Base-by-base conservation (phyloP, 495 filamentous ascomycete genomes). In the Talaromyces thailandensis region DNA sequence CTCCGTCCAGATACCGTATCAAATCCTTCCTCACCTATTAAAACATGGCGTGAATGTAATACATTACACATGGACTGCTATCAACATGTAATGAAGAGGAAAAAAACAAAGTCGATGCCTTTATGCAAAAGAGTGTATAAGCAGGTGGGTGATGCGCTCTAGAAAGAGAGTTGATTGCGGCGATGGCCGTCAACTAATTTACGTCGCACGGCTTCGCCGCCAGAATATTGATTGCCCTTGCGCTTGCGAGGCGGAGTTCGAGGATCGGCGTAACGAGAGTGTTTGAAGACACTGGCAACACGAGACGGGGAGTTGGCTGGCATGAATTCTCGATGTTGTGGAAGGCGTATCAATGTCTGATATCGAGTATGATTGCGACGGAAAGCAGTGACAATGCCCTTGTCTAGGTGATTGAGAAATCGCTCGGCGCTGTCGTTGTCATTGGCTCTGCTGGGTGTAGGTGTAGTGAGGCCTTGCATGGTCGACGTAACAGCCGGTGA, bases 301-400 rank as follows among this genome's bases (percentile, higher is more conserved):
- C 75, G 73, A 12, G 77, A 69, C 2, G 75, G 76, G 2, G 77
- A 78, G 61, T 79, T 79, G 43, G 77, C 77, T 0, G 77, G 77
- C 77, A 79, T 79, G 58, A 79, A 79, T 62, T 79, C 77, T 29
- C 76, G 73, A 62, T 80, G 77, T 55, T 80, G 77, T 3, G 84
- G 86, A 63, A 84, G 82, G 70, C 84, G 85, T 64, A 83, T 76
- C 61, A 89, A 78, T 37, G 88, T 80, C 64, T 88, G 82, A 68
- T 89, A 87, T 62, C 86, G 85, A 68, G 84, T 84, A 70, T 93
- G 88, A 68, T 92, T 89, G 40, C 84, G 84, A 45, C 89, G 88
- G 76, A 93, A 94, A 7, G 89, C 87, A 32, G 87, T 88, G 63
- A 92, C 88, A 40, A 86, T 81, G 58, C 85, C 83, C 50, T 82